Evolutionary conservation across 345 rosid genomes (phyloP).

Genomic region (Anastatica hierochuntica): DNA sequence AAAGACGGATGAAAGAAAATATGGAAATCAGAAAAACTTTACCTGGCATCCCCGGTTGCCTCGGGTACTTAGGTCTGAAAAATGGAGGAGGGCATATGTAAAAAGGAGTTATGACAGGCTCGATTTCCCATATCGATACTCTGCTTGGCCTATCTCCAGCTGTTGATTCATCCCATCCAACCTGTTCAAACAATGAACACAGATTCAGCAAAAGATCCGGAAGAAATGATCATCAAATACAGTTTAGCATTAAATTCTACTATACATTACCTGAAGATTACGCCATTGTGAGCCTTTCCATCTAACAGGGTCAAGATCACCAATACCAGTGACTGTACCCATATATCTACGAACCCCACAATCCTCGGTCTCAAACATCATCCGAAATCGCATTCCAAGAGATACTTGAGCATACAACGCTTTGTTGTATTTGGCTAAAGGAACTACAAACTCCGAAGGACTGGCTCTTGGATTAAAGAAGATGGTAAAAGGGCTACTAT

Average conservation of each 20-base stretch:
- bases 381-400: conserved; percentile 90
- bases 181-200: conserved; percentile 38
- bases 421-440: conserved; percentile 85
- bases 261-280: conserved; percentile 93
- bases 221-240: neutral
- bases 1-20: neutral
- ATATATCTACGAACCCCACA: conserved; percentile 91
- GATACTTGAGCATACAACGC: conserved; percentile 84
- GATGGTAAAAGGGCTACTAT: conserved; percentile 79
- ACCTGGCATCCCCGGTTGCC: conserved; percentile 84
- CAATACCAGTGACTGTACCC: conserved; percentile 88
- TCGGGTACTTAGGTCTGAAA: conserved; percentile 66
- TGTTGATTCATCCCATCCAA: conserved; percentile 98
- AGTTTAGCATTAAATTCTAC: conserved; percentile 7
- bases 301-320: conserved; percentile 77
- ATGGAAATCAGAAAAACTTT: conserved; percentile 6
- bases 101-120: conserved; percentile 88
- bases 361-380: conserved; percentile 98
- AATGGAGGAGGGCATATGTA: conserved; percentile 89
- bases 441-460: conserved; percentile 95
- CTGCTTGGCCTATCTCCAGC: conserved; percentile 75
- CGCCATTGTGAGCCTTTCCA: conserved; percentile 98
- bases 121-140: conserved; percentile 94
- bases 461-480: conserved; percentile 98
- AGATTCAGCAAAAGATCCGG: no score